Evolutionary conservation across 352 stramenopile genomes (phyloP).

Genomic region (Globisporangium spiculum): DNA sequence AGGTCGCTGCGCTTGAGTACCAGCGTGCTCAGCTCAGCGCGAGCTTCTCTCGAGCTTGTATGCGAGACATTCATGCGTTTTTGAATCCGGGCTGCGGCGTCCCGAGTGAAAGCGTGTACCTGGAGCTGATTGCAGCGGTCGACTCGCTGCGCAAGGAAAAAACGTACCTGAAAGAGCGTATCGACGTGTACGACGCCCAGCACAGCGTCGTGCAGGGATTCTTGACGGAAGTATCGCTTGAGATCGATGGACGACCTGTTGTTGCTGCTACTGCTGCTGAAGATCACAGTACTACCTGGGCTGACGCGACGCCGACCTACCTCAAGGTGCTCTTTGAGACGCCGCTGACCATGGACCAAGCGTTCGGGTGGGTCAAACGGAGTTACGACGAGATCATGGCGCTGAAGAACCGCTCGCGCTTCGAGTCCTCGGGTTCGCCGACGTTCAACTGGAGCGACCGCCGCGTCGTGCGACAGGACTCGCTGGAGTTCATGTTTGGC

Average conservation of each 20-base stretch:
- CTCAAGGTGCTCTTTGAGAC: not conserved
- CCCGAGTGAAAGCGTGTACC: not conserved
- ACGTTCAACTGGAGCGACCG: not conserved
- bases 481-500: not conserved
- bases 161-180: not conserved
- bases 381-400: not conserved
- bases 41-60: not conserved
- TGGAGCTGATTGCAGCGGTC: not conserved
- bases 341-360: not conserved
- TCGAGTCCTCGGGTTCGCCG: not conserved
- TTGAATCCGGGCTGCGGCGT: not conserved
- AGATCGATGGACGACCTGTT: not conserved
- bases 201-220: not conserved
- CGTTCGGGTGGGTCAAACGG: not conserved
- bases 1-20: not conserved
- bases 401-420: not conserved
- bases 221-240: not conserved
- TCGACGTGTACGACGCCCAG: not conserved
- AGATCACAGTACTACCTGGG: not conserved
- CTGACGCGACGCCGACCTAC: not conserved
- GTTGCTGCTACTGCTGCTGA: not conserved
- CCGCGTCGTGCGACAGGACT: not conserved
- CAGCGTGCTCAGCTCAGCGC: not conserved
- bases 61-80: not conserved
- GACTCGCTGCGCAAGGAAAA: not conserved